Conservation (phyloP, 352 stramenopile genomes). For the Pythium oligandrum region DNA sequence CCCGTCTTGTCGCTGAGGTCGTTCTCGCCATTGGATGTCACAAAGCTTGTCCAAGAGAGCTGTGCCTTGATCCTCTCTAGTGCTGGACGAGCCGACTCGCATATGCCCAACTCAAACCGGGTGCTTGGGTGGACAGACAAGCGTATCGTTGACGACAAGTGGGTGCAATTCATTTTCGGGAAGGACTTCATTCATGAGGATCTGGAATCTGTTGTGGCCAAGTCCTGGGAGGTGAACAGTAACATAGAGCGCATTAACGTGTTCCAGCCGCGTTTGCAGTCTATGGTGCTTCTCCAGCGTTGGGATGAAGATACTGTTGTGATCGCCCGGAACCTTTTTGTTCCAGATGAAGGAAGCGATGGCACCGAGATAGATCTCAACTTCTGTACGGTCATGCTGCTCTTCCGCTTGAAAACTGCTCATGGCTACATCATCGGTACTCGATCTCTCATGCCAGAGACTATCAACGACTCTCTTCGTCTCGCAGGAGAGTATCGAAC, state of each 20-base stretch:
- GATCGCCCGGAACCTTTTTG: constrained; percentile 15
- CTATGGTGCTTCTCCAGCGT: constrained; percentile 14
- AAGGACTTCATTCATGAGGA: constrained; percentile 23
- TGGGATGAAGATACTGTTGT: constrained; percentile 20
- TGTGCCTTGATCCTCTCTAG: constrained; percentile 14
- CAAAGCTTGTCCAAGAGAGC: constrained; percentile 11
- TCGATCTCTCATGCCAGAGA: constrained; percentile 6
- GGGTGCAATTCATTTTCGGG: constrained; percentile 22
- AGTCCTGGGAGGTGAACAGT: constrained; percentile 20
- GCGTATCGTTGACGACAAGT: constrained; percentile 16
- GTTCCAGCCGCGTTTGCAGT: constrained; percentile 18
- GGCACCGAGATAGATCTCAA: constrained; percentile 16
- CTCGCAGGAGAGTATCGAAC: constrained; percentile 12
- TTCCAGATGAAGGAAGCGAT: constrained; percentile 12
- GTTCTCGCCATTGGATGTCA: background rate
- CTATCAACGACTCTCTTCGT: constrained; percentile 3
- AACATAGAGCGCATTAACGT: constrained; percentile 15
- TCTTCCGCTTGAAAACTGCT: constrained; percentile 14
- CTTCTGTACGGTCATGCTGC: constrained; percentile 19
- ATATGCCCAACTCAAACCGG: constrained; percentile 7
- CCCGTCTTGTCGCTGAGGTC: constrained; percentile 12
- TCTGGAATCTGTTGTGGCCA: constrained; percentile 13
- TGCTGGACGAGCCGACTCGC: constrained; percentile 10
- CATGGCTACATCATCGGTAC: constrained; percentile 15
- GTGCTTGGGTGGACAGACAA: constrained; percentile 23